These are phyloP conservation scores for Kalanchoe fedtschenkoi DNA, from an alignment of 164 flowering plant species.

Conservation along the genomic window DNA sequence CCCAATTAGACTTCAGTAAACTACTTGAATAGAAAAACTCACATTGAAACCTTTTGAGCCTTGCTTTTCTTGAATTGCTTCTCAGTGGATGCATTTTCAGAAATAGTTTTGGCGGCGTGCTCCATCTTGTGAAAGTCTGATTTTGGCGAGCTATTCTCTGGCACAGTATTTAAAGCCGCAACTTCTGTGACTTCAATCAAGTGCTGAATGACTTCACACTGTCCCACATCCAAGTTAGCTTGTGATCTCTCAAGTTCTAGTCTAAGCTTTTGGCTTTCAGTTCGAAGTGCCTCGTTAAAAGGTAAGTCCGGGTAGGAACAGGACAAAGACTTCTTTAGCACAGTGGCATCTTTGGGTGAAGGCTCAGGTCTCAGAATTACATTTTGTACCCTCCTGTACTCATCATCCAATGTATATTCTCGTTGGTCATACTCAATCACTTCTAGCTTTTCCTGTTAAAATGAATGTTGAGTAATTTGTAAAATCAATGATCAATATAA, in stretches of 20 bases:
- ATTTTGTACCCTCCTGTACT: constrained; percentile 57
- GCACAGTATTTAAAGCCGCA: constrained; percentile 31
- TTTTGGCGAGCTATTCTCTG: constrained; percentile 30
- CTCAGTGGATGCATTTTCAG: constrained; percentile 17
- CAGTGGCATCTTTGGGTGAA: constrained; percentile 32
- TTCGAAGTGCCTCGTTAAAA: constrained; percentile 54
- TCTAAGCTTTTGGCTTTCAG: constrained; percentile 84
- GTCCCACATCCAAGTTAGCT: constrained; percentile 53
- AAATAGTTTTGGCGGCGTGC: constrained; percentile 18
- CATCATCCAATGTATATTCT: constrained; percentile 90
- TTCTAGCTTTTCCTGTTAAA: constrained; percentile 70
- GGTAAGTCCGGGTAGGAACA: constrained; percentile 70
- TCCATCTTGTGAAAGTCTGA: constrained; percentile 38
- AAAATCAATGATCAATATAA: not conserved
- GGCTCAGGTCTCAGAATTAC: constrained; percentile 67
- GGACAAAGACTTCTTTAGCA: constrained; percentile 76
- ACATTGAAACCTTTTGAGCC: constrained; percentile 39
- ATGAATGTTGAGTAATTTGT: not conserved
- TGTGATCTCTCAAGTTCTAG: constrained; percentile 71
- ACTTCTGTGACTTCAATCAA: constrained; percentile 65
- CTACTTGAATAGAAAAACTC: not conserved
- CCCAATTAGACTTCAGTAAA: not conserved
- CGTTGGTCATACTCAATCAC: constrained; percentile 74
- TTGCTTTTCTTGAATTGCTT: constrained; percentile 25
- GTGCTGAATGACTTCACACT: constrained; percentile 83